These are phyloP conservation scores for Dryas drummondii DNA, from an alignment of 306 rosid genomes.

Conservation along the genomic window DNA sequence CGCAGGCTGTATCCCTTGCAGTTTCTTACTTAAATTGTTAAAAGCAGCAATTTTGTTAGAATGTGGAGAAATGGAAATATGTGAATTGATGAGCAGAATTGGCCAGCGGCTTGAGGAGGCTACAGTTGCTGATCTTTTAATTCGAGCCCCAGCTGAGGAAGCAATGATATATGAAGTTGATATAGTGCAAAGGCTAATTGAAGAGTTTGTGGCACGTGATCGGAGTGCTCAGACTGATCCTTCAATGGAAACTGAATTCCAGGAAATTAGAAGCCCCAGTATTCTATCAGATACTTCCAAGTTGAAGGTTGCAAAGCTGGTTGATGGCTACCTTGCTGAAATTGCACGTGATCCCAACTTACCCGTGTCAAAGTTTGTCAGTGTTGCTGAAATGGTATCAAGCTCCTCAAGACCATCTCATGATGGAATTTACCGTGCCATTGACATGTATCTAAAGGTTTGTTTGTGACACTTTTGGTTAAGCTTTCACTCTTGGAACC, in stretches of 20 bases:
- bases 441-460: constrained; percentile 88
- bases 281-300: constrained; percentile 56
- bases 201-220: constrained; percentile 56
- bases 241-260: constrained; percentile 56
- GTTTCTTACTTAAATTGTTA: constrained; percentile 68
- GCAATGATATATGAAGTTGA: constrained; percentile 51
- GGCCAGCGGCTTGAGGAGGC: constrained; percentile 83
- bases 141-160: constrained; percentile 48
- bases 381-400: constrained; percentile 66
- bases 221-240: constrained; percentile 43
- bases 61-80: constrained; percentile 55
- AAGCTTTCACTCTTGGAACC: neutral
- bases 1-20: constrained; percentile 47
- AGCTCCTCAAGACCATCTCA: constrained; percentile 71
- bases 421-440: constrained; percentile 86
- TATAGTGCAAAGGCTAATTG: constrained; percentile 71
- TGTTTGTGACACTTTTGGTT: constrained; percentile 3
- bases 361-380: constrained; percentile 49
- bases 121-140: constrained; percentile 62
- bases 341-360: constrained; percentile 69
- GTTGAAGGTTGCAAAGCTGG: constrained; percentile 71
- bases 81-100: constrained; percentile 57
- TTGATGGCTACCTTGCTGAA: constrained; percentile 86
- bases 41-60: constrained; percentile 54
- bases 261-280: constrained; percentile 61